Evolutionary conservation across 202 grass and related monocot genomes (phyloP).

Genomic region (Setaria italica): DNA sequence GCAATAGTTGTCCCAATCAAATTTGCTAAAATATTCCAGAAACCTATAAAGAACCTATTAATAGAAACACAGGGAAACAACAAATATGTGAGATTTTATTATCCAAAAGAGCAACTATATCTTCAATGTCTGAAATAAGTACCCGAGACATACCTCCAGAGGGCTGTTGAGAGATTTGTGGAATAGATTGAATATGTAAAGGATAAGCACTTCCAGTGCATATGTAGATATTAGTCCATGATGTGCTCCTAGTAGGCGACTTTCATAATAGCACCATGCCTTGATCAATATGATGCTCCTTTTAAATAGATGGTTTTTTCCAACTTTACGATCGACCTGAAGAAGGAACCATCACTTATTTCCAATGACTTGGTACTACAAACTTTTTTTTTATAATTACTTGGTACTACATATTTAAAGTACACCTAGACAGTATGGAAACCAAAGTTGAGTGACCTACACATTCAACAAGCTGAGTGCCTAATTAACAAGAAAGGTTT

Average conservation of each 20-base stretch:
- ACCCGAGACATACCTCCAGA: constrained; percentile 63
- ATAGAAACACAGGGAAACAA: constrained; percentile 36
- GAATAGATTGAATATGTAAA: constrained; percentile 92
- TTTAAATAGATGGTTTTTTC: constrained; percentile 86
- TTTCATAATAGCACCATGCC: constrained; percentile 99
- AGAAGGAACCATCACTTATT: constrained; percentile 36
- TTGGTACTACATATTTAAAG: constrained; percentile 37
- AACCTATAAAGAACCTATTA: constrained; percentile 94
- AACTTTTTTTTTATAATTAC: too few species aligned
- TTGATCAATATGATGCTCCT: constrained; percentile 95
- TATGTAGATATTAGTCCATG: constrained; percentile 98
- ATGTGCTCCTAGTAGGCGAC: constrained; percentile 91
- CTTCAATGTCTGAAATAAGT: constrained; percentile 22
- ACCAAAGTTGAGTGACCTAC: constrained; percentile 33
- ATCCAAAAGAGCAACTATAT: constrained; percentile 34
- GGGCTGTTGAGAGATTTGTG: constrained; percentile 71
- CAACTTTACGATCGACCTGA: constrained; percentile 78
- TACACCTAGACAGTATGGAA: constrained; percentile 36
- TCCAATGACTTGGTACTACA: constrained; percentile 11
- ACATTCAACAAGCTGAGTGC: constrained; percentile 19
- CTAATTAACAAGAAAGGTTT: constrained; percentile 23
- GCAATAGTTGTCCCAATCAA: constrained; percentile 93
- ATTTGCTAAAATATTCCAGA: constrained; percentile 98
- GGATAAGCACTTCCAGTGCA: constrained; percentile 80
- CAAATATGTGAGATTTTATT: constrained; percentile 28